These are phyloP conservation scores for Dryadomyces quercivorus DNA, from an alignment of 2,329 filamentous ascomycete genomes.

Conservation along the genomic window DNA sequence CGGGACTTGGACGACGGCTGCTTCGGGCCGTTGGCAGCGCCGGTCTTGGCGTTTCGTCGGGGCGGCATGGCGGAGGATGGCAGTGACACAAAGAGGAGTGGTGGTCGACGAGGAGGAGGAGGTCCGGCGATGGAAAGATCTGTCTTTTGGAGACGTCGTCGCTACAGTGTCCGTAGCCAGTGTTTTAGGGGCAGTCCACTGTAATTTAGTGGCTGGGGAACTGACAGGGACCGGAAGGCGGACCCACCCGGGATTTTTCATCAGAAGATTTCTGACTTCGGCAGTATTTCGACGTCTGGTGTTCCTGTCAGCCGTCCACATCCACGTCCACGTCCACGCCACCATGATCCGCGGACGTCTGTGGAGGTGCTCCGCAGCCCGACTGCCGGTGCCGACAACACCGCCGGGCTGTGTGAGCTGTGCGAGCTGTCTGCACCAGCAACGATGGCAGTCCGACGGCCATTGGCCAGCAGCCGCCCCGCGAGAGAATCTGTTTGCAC, in stretches of 20 bases:
- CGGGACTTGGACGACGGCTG: background rate
- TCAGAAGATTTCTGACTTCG: background rate
- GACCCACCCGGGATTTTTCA: background rate
- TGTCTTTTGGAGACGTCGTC: background rate
- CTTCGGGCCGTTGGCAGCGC: background rate
- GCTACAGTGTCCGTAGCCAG: background rate
- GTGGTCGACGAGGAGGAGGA: background rate
- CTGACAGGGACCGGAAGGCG: background rate
- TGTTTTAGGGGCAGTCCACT: background rate
- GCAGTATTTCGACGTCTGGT: background rate
- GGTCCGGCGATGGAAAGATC: background rate
- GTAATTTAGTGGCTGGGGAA: background rate
- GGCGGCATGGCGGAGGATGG: background rate
- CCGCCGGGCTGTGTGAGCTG: background rate
- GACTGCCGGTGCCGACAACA: background rate
- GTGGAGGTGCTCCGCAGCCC: background rate
- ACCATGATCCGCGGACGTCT: slow-evolving; percentile 9
- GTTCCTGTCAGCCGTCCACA: background rate
- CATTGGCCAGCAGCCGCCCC: background rate
- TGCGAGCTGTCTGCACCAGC: background rate
- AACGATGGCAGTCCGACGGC: slow-evolving; percentile 4
- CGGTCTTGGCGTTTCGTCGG: slow-evolving; percentile 9
- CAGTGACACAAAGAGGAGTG: background rate
- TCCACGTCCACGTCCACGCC: background rate
- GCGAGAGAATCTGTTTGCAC: background rate